These are phyloP conservation scores for Aspergillus quadricinctus DNA, from an alignment of 2,329 filamentous ascomycete genomes.

Conservation along the genomic window DNA sequence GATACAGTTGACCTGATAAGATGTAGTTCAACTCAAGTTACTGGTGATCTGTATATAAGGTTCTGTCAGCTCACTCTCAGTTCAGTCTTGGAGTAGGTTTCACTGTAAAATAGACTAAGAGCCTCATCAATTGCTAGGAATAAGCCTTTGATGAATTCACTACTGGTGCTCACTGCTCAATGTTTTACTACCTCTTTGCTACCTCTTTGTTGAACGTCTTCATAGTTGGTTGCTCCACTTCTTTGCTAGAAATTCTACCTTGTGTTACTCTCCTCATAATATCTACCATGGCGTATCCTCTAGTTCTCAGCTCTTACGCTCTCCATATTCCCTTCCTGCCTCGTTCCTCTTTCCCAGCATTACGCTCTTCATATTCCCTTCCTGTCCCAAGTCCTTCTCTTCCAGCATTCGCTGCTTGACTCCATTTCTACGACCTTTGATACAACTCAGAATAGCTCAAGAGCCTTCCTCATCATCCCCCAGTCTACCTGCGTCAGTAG, in stretches of 20 bases:
- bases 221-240: not conserved
- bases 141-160: not conserved
- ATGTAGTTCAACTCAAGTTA: not conserved
- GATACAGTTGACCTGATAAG: not conserved
- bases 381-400: not conserved
- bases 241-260: not conserved
- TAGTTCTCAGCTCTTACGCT: not conserved
- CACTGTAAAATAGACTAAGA: not conserved
- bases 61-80: not conserved
- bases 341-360: not conserved
- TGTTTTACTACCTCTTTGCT: not conserved
- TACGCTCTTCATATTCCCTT: not conserved
- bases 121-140: not conserved
- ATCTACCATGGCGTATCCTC: not conserved
- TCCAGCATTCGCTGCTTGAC: not conserved
- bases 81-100: not conserved
- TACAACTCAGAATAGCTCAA: not conserved
- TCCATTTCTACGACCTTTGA: not conserved
- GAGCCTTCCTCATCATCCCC: not conserved
- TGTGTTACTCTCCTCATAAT: not conserved
- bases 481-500: not conserved
- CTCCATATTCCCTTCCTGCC: not conserved
- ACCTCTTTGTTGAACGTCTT: not conserved
- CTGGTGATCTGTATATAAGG: not conserved
- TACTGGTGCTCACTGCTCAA: not conserved